Evolutionary conservation across 768 basidiomycete genomes (phyloP), one percentile per base, ranked within the genome.

Genomic region (Phanerochaete carnosa): DNA sequence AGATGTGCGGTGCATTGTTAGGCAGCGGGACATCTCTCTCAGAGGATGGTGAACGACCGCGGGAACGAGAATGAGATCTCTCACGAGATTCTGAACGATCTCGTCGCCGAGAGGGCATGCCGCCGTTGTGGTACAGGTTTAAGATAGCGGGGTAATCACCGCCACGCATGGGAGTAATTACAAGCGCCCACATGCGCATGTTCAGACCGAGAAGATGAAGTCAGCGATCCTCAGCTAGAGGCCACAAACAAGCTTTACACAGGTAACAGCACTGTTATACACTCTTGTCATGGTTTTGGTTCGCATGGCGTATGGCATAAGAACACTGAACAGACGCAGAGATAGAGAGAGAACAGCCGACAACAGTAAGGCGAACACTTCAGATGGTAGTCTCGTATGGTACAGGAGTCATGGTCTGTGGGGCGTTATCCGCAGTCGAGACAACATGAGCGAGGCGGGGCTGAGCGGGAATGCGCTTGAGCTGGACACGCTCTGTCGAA

Each of bases 361-460:
- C 53, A 39, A 26, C 47, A 28, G 56, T 23, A 16, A 23, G 46
- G 13, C 33, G 37, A 60, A 37, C 46, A 57, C 65, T 68, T 87
- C 87, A 97, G 78, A 97, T 96, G 69, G 89, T 94, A 66, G 94
- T 97, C 87, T 96, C 96, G 85, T 98, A 98, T 66, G 85, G 86
- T 69, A 95, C 82, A 67, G 95, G 94, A 65, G 83, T 84, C 76
- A 99, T 93, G 61, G 97, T 98, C 79, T 96, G 89, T 55, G 97
- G 93, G 50, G 83, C 78, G 78, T 98, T 98, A 65, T 83, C 81
- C 63, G 73, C 72, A 62, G 80, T 76, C 58, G 89, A 87, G 75
- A 98, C 88, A 69, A 81, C 85, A 75, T 77, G 85, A 29, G 93
- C 82, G 68, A 85, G 87, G 64, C 95, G 87, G 63, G 97, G 97